Percentiles rank a stretch among this genome's conserved stretches.
Conservation (phyloP, 345 rosid species). For the Xanthoceras sorbifolium region DNA sequence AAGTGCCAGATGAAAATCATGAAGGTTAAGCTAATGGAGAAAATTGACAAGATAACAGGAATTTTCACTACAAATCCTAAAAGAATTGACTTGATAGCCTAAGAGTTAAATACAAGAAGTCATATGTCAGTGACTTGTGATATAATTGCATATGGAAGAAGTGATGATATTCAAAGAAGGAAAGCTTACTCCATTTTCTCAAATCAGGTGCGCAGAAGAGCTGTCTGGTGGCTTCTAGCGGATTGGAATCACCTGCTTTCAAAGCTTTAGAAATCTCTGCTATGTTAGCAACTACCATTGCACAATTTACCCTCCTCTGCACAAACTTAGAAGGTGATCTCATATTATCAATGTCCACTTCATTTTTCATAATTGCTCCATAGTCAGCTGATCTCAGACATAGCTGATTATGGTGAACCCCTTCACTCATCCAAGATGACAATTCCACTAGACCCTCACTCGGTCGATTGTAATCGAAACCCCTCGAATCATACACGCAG, state of each 20-base stretch:
- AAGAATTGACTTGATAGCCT: not conserved
- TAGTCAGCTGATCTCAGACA: conserved; percentile 42
- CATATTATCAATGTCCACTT: conserved; percentile 17
- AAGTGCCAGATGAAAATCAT: no score
- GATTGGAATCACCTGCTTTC: conserved; percentile 45
- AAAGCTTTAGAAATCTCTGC: conserved; percentile 48
- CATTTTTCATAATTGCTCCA: conserved; percentile 15
- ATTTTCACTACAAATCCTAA: not conserved
- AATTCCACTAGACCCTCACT: conserved; percentile 48
- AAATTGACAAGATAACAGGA: no score
- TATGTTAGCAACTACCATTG: conserved; percentile 49
- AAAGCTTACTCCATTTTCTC: conserved; percentile 52
- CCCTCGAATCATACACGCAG: conserved; percentile 61
- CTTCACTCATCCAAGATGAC: conserved; percentile 51
- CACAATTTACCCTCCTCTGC: conserved; percentile 51
- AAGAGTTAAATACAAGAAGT: not conserved
- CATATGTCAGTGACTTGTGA: not conserved
- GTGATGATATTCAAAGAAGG: not conserved
- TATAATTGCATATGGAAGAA: not conserved
- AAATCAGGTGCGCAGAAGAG: conserved; percentile 47
- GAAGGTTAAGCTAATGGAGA: no score
- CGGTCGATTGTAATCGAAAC: conserved; percentile 32
- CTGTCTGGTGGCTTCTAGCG: conserved; percentile 42
- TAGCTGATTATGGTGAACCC: conserved; percentile 58
- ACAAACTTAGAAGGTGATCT: conserved; percentile 44